Base-by-base conservation (phyloP, 352 stramenopile genomes). In the Phytophthora hybrid region DNA sequence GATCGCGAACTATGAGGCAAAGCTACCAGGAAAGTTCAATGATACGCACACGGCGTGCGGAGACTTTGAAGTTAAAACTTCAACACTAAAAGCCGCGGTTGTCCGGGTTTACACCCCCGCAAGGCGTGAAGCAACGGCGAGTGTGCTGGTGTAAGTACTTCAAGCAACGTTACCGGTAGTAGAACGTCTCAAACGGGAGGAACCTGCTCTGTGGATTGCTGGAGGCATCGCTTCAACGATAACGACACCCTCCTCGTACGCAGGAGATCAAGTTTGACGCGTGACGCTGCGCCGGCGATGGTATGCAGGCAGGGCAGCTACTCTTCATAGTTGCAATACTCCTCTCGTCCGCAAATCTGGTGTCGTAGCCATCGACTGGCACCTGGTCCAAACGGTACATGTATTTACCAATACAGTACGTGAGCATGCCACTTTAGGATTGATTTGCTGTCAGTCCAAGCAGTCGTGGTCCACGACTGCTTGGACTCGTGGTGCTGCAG, bases 21-120 rank as follows among this genome's bases (percentile, higher is more conserved):
- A 69, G 66, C 66, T 74, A 32, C 13, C 32, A 60, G 49, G 57
- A 76, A 56, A 72, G 37, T 76, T 76, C 69, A 72, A 76, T 39
- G 63, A 70, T 67, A 76, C 69, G 69, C 56, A 73, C 67, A 16
- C 46, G 7, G 53, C 21, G 23, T 34, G 53, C 31, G 19, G n/a
- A n/a, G 21, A 21, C 31, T 9, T 59, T 54, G 26, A 31, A 31
- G 26, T 31, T 31, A 31, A 31, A 71, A 70, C 67, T 74, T 74
- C 67, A 74, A 74, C 60, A 37, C 46, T 9, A 1, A n/a, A n/a
- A 52, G 44, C 32, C 46, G 31, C 31, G 37, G 2, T 18, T 10
- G 18, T 21, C 44, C 44, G 6, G 14, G 16, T 5, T 51, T 51
- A 13, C 44, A 51, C 44, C 44, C 2, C 39, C 13, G 11, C 39